Evolutionary conservation across 495 filamentous ascomycete genomes (phyloP), one percentile per base, ranked within the genome.

Genomic region (Podospora pseudopauciseta): DNA sequence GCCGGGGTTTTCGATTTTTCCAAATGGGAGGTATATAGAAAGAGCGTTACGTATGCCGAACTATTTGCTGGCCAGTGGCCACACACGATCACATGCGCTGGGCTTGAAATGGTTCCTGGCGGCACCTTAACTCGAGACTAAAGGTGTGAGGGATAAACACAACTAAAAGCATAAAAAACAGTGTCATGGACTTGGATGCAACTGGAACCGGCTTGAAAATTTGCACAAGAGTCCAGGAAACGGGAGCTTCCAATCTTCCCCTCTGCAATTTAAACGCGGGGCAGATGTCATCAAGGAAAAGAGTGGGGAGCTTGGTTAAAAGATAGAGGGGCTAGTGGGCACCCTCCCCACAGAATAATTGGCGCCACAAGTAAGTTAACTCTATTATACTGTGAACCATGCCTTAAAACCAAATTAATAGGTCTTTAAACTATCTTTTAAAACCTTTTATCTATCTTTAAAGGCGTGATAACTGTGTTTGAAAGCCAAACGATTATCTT

Each of bases 261-360:
- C 5, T 49, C 39, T 49, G 39, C 39, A 49, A 23, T 23, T 23
- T 23, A 23, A 49, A 16, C 39, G 39, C 39, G 39, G 39, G 39
- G 39, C 39, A 49, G 39, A 49, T 11, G 13, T 49, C 15, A 5
- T 49, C 39, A 3, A 49, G 13, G 9, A 49, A 49, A 58, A 58
- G 55, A 26, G 55, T 23, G 55, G 65, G 34, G 32, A 66, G 23
- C 18, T 19, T 20, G 5, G 23, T 67, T 61, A 60, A 18, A 58
- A 53, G 56, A 49, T 49, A 1, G 55, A 58, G 55, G 55, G 55
- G 55, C 23, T 23, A 23, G 23, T 23, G 23, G 23, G 23, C 23
- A 23, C 1, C 23, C 23, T 23, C 1, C 23, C 1, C 1, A 23
- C 23, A 1, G 23, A 23, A 23, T 1, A 23, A 23, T 23, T 23